These are phyloP conservation scores for Linum tenue DNA, from an alignment of 345 rosid genomes.

Conservation along the genomic window DNA sequence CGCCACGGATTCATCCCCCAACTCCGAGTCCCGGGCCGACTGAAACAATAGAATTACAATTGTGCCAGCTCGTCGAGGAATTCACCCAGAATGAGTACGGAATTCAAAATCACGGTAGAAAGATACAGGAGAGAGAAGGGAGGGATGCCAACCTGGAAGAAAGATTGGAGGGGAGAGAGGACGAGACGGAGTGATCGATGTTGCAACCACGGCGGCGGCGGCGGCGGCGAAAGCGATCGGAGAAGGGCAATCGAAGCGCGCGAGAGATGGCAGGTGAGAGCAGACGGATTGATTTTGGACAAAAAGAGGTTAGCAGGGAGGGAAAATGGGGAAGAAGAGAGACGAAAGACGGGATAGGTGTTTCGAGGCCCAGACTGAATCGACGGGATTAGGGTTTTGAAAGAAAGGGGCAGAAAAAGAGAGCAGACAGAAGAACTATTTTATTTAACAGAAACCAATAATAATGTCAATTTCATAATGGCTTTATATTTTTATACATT, in stretches of 20 bases:
- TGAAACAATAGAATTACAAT: slow-evolving; percentile 2
- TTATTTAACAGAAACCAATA: too few species aligned
- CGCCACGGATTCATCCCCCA: neutral
- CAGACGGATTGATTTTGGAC: neutral
- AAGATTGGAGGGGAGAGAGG: neutral
- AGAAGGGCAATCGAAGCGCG: neutral
- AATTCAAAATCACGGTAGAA: neutral
- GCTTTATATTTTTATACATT: too few species aligned
- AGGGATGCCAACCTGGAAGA: slow-evolving; percentile 7
- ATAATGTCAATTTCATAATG: too few species aligned
- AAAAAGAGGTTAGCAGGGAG: neutral
- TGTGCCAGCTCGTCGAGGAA: neutral
- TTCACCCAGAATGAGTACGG: neutral
- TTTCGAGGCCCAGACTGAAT: slow-evolving; percentile 46
- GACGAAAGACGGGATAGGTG: slow-evolving; percentile 16
- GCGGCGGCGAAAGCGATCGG: neutral
- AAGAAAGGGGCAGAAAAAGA: slow-evolving; percentile 3
- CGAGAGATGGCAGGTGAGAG: neutral
- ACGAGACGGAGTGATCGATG: slow-evolving; percentile 4
- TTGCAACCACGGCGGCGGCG: neutral
- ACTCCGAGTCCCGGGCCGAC: neutral
- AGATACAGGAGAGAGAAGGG: neutral
- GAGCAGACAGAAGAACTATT: neutral
- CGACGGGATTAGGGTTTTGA: slow-evolving; percentile 41
- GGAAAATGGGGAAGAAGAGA: neutral